Evolutionary conservation across 495 filamentous ascomycete genomes (phyloP).

Genomic region (Massariosphaeria phaeospora): DNA sequence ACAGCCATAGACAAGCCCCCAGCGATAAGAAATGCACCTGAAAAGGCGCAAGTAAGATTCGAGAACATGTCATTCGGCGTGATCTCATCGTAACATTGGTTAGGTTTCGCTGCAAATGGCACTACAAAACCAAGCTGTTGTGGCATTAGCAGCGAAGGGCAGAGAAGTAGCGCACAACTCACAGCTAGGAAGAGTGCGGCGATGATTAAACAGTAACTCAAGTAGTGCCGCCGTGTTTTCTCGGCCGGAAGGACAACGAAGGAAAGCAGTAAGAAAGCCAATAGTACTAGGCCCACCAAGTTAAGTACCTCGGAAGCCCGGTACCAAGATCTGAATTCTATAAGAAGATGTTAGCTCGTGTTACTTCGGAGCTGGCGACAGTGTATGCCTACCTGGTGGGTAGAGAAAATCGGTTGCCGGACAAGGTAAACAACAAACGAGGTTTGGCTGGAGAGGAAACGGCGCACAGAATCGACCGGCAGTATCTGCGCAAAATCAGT

Average conservation of each 20-base stretch:
- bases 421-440: slow-evolving; percentile 82
- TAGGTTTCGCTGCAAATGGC: slow-evolving; percentile 71
- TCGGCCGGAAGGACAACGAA: slow-evolving; percentile 81
- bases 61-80: slow-evolving; percentile 92
- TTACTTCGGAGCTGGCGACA: background rate
- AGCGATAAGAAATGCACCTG: slow-evolving; percentile 75
- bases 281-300: slow-evolving; percentile 65
- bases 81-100: slow-evolving; percentile 82
- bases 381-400: slow-evolving; percentile 54
- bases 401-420: slow-evolving; percentile 81
- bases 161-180: slow-evolving; percentile 36
- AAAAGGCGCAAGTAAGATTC: slow-evolving; percentile 75
- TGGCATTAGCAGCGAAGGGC: slow-evolving; percentile 28
- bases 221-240: slow-evolving; percentile 85
- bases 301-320: slow-evolving; percentile 71
- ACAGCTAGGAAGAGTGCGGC: slow-evolving; percentile 74
- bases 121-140: slow-evolving; percentile 78
- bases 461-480: slow-evolving; percentile 61
- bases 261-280: slow-evolving; percentile 72
- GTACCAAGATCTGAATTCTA: slow-evolving; percentile 61
- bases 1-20: slow-evolving; percentile 78
- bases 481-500: slow-evolving; percentile 51
- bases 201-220: slow-evolving; percentile 78
- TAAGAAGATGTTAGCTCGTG: slow-evolving; percentile 22
- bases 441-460: slow-evolving; percentile 42